These are phyloP conservation scores for Exophiala calicioides DNA, from an alignment of 2,329 filamentous ascomycete species.

Conservation along the genomic window DNA sequence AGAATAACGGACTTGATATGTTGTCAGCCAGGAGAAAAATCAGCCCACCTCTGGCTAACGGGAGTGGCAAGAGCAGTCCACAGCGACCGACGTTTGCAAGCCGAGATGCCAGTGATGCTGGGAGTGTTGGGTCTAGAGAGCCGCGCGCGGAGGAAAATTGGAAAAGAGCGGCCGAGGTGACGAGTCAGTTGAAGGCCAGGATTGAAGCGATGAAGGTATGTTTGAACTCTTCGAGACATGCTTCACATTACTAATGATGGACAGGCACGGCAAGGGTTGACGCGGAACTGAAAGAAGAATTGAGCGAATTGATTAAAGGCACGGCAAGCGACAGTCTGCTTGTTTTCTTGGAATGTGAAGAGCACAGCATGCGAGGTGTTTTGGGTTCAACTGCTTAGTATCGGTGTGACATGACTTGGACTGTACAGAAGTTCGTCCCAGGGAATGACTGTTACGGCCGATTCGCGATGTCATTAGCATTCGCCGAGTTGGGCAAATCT, in stretches of 20 bases:
- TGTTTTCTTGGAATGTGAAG: background rate
- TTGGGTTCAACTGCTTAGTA: too few species aligned
- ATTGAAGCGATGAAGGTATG: conserved; percentile 96
- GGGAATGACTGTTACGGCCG: too few species aligned
- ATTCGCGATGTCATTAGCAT: too few species aligned
- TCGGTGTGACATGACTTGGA: too few species aligned
- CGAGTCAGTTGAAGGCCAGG: conserved; percentile 91
- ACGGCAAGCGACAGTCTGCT: conserved; percentile 3
- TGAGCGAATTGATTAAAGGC: background rate
- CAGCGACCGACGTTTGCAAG: conserved; percentile 33
- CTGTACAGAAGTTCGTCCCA: too few species aligned
- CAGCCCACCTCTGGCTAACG: conserved; percentile 45
- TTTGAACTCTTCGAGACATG: conserved; percentile 11
- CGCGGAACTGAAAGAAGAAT: conserved; percentile 32
- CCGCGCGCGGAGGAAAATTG: conserved; percentile 79
- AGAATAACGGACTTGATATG: conserved; percentile 57
- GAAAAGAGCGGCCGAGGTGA: conserved; percentile 96
- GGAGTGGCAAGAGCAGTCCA: conserved; percentile 37
- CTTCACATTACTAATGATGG: conserved; percentile 9
- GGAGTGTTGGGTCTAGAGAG: conserved; percentile 34
- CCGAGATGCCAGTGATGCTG: conserved; percentile 34
- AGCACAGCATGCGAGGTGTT: too few species aligned
- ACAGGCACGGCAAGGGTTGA: conserved; percentile 48
- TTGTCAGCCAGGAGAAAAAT: conserved; percentile 45
- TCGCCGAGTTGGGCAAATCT: too few species aligned